Evolutionary conservation across 805 yeast genomes (phyloP), one percentile per base, ranked within the genome.

Genomic region (Wickerhamiella bombiphila): DNA sequence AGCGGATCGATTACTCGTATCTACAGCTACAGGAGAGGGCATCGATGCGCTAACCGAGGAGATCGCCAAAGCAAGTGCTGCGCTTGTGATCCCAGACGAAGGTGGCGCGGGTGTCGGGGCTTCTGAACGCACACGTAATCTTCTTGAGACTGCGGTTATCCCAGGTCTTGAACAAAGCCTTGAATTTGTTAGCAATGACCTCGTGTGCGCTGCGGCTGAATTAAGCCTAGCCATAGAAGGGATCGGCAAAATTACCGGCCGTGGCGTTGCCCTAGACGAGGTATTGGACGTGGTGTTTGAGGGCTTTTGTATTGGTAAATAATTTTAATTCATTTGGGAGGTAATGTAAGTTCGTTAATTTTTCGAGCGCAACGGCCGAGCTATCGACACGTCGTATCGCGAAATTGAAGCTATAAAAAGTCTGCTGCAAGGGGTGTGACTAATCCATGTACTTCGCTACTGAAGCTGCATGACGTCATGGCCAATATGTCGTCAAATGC

Each of bases 241-340:
- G 0, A 79, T 91, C 28, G 96, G 96, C 0, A 80, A 76, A 51
- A 80, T 91, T 19, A 86, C 96, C 0, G 98, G 97, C 1, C 80
- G 80, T 29, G 70, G 82, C 0, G 73, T 88, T 11, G 94, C 93
- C 0, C 68, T 86, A 0, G 96, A 91, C 48, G 97, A 91, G 52
- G 74, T 91, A 0, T 61, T 91, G 4, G 95, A 91, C 1, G 88
- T 81, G 1, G 91, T 91, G 0, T 91, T 91, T 53, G 76, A 94
- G 2, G 79, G 74, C 43, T 91, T 91, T 55, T 91, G 98, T 57
- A 83, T 91, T 17, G 98, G 98, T 0, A 88, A 88, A 56, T 88
- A 60, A 46, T 9, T 24, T 24, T n/a, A n/a, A n/a, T n/a, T n/a
- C n/a, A n/a, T n/a, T n/a, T n/a, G n/a, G n/a, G n/a, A n/a, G n/a